Evolutionary conservation across 768 basidiomycete genomes (phyloP), one percentile per base, ranked within the genome.

Genomic region (Xanthoconium purpureum): DNA sequence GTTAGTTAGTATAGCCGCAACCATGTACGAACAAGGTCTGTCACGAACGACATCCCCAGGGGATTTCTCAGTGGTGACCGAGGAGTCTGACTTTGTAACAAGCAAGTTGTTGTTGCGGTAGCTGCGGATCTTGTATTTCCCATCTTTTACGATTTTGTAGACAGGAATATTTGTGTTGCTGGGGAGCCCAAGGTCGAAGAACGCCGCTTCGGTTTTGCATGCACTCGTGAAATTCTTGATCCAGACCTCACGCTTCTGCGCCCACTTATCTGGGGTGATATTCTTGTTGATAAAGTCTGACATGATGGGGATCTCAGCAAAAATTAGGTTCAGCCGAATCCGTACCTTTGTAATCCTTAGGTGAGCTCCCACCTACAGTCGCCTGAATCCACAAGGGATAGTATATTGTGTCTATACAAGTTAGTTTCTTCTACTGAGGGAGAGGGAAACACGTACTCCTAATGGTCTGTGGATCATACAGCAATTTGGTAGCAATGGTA

Each of bases 101-200:
- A 57, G 56, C 24, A 30, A 57, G 15, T 35, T 15, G 6, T 57
- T 42, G 3, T 4, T 2, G 28, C 32, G 15, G 38, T 57, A 57
- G 38, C 33, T 57, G 2, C 45, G 56, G 28, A 56, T 56, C 37
- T 20, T 47, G 54, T 56, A 57, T 6, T 13, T 38, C 14, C 37
- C 37, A 14, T 38, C 37, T 15, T 38, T 38, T 6, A 38, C 15
- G 14, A 38, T 38, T 13, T 38, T 17, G 37, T 35, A 35, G 33
- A 12, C 33, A 9, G 33, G 33, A 12, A 35, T 38, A 38, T 17
- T 38, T 38, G 37, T 11, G 37, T 17, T 17, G 37, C 15, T 13
- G 13, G 37, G 12, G 12, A 35, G 11, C 15, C 11, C 37, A 38
- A 38, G 37, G 11, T 38, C 37, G 12, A 38, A 17, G 37, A 38